phyloP scores from a whole-genome alignment of 257 asterid genomes.

The Primulina huaijiensis region DNA sequence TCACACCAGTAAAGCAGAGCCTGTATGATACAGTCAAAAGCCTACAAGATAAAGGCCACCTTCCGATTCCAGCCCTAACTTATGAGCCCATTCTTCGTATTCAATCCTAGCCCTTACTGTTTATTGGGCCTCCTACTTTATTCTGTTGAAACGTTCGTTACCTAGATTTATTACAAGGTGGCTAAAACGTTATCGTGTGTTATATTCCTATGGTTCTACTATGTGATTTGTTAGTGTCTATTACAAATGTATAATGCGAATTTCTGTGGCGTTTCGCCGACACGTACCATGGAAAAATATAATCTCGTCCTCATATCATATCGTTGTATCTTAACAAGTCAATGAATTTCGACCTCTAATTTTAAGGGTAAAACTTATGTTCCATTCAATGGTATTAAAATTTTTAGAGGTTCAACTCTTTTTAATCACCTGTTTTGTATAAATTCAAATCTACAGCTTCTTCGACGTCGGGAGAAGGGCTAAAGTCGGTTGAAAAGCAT shows the following conservation, averaged over 20 bases:
- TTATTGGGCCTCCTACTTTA: background rate
- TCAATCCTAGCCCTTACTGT: background rate
- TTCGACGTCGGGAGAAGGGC: too few relatives aligned
- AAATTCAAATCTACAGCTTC: too few relatives aligned
- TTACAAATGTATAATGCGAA: background rate
- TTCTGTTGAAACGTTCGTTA: background rate
- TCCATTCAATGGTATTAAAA: too few relatives aligned
- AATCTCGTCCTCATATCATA: too few relatives aligned
- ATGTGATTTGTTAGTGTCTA: background rate
- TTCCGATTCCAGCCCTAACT: slow-evolving; percentile 43
- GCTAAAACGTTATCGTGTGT: background rate
- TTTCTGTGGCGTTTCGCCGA: too few relatives aligned
- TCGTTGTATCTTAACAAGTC: too few relatives aligned
- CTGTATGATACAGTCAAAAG: slow-evolving; percentile 78
- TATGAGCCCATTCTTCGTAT: background rate
- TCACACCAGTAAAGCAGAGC: slow-evolving; percentile 70
- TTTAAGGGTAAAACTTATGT: too few relatives aligned
- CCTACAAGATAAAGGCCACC: slow-evolving; percentile 80
- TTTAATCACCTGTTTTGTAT: too few relatives aligned
- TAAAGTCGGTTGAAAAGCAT: too few relatives aligned
- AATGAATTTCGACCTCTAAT: too few relatives aligned
- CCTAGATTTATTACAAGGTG: background rate
- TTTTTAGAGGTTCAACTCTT: too few relatives aligned
- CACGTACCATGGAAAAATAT: too few relatives aligned
- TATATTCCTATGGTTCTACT: background rate